These are phyloP conservation scores for Bipolaris victoriae DNA, from an alignment of 2,329 filamentous ascomycete genomes.

Conservation along the genomic window DNA sequence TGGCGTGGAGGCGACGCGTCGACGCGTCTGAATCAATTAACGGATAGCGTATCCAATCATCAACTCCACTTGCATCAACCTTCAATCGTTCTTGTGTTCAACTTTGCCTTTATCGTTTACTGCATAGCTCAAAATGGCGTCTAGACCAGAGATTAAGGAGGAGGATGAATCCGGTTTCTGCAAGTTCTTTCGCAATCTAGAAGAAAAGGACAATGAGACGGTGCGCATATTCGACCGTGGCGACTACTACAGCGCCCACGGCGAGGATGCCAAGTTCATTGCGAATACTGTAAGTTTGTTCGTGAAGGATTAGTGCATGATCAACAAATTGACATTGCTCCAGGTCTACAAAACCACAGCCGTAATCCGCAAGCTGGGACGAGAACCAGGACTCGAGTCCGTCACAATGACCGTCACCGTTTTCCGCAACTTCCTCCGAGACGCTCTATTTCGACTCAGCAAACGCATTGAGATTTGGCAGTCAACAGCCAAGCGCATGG, in stretches of 20 bases:
- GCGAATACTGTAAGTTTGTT: conserved; percentile 68
- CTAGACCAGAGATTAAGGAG: conserved; percentile 68
- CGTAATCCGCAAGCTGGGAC: conserved; percentile 87
- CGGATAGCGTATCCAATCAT: conserved; percentile 7
- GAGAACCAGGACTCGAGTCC: conserved; percentile 83
- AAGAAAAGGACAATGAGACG: conserved; percentile 71
- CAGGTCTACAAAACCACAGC: conserved; percentile 97
- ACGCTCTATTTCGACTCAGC: conserved; percentile 88
- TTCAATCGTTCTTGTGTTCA: neutral
- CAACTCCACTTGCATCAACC: neutral
- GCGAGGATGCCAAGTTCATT: conserved; percentile 82
- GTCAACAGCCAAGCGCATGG: conserved; percentile 73
- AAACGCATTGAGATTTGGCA: conserved; percentile 93
- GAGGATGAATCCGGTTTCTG: conserved; percentile 98
- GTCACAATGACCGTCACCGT: conserved; percentile 96
- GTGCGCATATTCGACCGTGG: conserved; percentile 91
- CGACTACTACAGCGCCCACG: conserved; percentile 96
- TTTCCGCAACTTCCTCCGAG: conserved; percentile 92
- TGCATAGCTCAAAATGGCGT: conserved; percentile 52
- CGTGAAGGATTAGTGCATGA: neutral
- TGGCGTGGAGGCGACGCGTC: conserved; percentile 13
- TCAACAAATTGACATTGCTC: neutral
- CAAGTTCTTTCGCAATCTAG: conserved; percentile 89
- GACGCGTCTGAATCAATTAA: conserved; percentile 13
- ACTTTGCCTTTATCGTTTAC: neutral